Evolutionary conservation across 352 stramenopile genomes (phyloP), one percentile per base, ranked within the genome.

Genomic region (Phytophthora pseudosyringae): DNA sequence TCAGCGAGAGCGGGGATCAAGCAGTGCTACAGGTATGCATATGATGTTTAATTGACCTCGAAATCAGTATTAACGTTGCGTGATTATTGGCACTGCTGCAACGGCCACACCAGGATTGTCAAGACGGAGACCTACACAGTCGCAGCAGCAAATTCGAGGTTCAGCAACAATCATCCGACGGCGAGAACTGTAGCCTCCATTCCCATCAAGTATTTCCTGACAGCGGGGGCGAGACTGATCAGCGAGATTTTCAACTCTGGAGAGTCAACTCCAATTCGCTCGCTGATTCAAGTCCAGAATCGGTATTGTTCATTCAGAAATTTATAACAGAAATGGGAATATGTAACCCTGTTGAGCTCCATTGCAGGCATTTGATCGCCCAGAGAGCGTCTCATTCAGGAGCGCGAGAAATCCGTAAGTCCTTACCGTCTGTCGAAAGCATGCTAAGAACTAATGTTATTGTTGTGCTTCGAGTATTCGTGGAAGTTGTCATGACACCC

Each of bases 11-110:
- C 13, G 33, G 28, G 3, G 15, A n/a, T 15, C 39, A 54, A 59
- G 35, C 40, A 33, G 40, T 35, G 18, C 41, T 52, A 29, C 48
- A 67, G 55, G 67, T 67, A 54, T 13, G 32, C 15, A 29, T 67
- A 40, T 21, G 16, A 41, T 54, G 38, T 1, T 21, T 46, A 18
- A 0, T 15, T 46, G 28, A 31, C 13, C 47, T 46, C 31, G 35
- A 44, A 28, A 15, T 31, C 13, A 39, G 29, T 35, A 28, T 13
- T 65, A 9, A 61, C 47, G 21, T 38, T 35, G 1, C 21, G 21
- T 54, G 32, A 26, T 1, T 45, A 15, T 46, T 25, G 40, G 11
- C 15, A 53, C 44, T 40, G 40, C 53, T 39, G 29, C 52, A 59
- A 21, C 12, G n/a, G 31, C 18, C 16, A 12, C 38, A 28, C 11